Evolutionary conservation across 139 green algal species (phyloP).

Genomic region (Coelastrella sp.): DNA sequence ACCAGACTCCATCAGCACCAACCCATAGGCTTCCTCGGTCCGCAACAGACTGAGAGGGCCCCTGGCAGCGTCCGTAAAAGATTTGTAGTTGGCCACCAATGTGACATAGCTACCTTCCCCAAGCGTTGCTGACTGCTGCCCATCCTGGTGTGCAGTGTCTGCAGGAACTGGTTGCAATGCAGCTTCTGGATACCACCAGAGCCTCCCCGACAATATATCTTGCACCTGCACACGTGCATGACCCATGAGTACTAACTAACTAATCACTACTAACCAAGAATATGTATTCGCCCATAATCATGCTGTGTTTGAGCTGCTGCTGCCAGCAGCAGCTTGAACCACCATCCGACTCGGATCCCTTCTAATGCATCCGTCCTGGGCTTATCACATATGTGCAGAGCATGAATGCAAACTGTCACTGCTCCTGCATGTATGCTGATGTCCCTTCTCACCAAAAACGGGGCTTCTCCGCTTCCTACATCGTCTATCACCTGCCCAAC

Average conservation of each 20-base stretch:
- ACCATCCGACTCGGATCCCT: too few relatives aligned
- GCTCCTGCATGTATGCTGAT: background rate
- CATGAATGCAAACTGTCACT: background rate
- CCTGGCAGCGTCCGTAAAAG: background rate
- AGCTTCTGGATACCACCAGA: slow-evolving; percentile 14
- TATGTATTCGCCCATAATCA: too few relatives aligned
- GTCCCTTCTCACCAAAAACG: background rate
- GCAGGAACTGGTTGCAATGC: background rate
- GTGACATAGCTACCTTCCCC: slow-evolving; percentile 30
- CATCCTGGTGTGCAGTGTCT: background rate
- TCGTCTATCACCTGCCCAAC: background rate
- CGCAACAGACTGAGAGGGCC: slow-evolving; percentile 13
- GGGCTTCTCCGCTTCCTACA: background rate
- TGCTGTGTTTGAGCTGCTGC: too few relatives aligned
- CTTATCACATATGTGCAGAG: too few relatives aligned
- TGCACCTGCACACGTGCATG: slow-evolving; percentile 17
- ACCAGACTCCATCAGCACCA: background rate
- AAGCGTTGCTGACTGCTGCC: background rate
- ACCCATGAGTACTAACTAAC: too few relatives aligned
- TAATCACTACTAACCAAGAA: too few relatives aligned
- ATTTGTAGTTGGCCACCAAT: background rate
- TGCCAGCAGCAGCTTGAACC: too few relatives aligned
- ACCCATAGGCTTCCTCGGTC: background rate
- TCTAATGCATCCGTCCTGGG: too few relatives aligned
- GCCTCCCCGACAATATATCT: background rate